These are phyloP conservation scores for Sugiyamaella lignohabitans DNA, from an alignment of 805 yeast species.

Conservation along the genomic window DNA sequence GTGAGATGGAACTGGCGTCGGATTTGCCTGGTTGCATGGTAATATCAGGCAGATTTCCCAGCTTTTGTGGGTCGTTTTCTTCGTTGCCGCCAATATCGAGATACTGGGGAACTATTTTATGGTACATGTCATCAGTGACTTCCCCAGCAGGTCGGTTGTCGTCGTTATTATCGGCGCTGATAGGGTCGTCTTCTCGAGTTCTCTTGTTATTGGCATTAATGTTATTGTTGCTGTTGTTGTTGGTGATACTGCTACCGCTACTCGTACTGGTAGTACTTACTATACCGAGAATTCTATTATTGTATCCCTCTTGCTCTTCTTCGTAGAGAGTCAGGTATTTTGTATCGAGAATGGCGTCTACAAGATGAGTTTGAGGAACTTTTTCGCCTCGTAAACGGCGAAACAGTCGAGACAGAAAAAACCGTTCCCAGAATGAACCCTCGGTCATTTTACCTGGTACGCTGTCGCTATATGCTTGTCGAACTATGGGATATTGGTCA, in stretches of 20 bases:
- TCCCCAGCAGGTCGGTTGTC: constrained; percentile 1
- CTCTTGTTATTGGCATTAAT: not conserved
- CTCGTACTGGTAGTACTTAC: no score
- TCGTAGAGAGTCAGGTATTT: constrained; percentile 69
- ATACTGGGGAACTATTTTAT: constrained; percentile 50
- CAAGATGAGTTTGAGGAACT: constrained; percentile 65
- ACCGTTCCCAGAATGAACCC: constrained; percentile 94
- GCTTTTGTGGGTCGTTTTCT: constrained; percentile 67
- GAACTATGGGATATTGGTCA: constrained; percentile 86
- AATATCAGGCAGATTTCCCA: constrained; percentile 79
- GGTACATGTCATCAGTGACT: constrained; percentile 31
- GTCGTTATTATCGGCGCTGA: constrained; percentile 4
- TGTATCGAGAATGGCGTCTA: constrained; percentile 71
- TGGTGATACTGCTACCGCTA: no score
- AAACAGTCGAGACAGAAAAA: constrained; percentile 84
- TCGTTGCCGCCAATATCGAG: constrained; percentile 77
- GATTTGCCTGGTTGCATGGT: constrained; percentile 68
- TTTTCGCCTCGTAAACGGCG: constrained; percentile 86
- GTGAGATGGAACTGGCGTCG: constrained; percentile 62
- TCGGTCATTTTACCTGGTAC: constrained; percentile 78
- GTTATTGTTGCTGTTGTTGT: no score
- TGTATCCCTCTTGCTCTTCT: constrained; percentile 35
- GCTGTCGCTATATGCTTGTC: constrained; percentile 79
- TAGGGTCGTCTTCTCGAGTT: not conserved
- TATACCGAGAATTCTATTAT: not conserved